Evolutionary conservation across 768 basidiomycete genomes (phyloP), one percentile per base, ranked within the genome.

Genomic region (Arthromyces matolae): DNA sequence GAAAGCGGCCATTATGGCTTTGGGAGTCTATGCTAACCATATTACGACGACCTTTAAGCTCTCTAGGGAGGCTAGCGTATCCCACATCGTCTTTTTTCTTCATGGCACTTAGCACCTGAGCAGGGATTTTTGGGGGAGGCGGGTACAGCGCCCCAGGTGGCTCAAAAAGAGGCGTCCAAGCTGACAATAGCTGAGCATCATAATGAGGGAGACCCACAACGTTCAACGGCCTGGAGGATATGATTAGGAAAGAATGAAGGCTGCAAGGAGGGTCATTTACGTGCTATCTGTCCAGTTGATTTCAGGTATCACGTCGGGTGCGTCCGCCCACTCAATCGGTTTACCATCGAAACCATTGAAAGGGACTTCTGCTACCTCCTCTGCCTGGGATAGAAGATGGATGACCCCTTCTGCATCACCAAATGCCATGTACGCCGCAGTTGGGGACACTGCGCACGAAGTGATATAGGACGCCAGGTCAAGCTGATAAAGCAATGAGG

Each of bases 321-420:
- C 63, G 63, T 93, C 89, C 1, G 89, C 83, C 84, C 91, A 89
- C 55, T 94, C 92, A 35, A 87, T 70, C 10, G 89, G 81, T 54
- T 89, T 81, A 1, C 92, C 92, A 49, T 91, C 85, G 58, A 86
- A 95, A 0, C 94, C 93, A 56, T 95, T 95, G 65, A 95, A 86
- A 3, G 91, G 88, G 24, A 79, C 68, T 14, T 67, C 70, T 1
- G 73, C 75, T 3, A 75, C 78, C 41, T 84, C 83, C 33, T 85
- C 79, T 9, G 76, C 77, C 44, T 89, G 86, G 40, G 86, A 81
- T 59, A 93, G 70, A 14, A 98, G 69, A 67, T 95, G 92, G 3
- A 97, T 77, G 5, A 74, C 71, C 14, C 94, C 93, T 34, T 89
- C 84, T 0, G 85, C 83, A 58, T 96, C 93, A 1, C 93, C 94